Conservation (phyloP, 805 yeast species). For the Wickerhamomyces kurtzmanii region DNA sequence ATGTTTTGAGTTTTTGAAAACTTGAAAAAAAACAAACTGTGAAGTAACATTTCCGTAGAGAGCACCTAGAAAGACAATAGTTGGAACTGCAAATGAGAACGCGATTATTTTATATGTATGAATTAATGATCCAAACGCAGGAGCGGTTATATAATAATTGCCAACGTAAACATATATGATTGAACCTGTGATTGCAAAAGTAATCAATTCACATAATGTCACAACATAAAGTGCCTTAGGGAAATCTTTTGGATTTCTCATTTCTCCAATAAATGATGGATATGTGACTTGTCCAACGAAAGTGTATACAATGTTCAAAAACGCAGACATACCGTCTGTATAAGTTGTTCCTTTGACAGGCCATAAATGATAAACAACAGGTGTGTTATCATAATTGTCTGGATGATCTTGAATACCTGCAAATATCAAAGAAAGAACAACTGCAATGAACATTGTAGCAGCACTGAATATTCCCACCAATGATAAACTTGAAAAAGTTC, state of each 20-base stretch:
- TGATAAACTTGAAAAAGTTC: constrained; percentile 46
- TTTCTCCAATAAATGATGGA: constrained; percentile 52
- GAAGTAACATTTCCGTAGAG: constrained; percentile 46
- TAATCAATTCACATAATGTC: constrained; percentile 36
- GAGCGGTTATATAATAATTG: constrained; percentile 41
- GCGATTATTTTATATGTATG: constrained; percentile 40
- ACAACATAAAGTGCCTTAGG: constrained; percentile 45
- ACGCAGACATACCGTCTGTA: constrained; percentile 44
- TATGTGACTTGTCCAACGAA: constrained; percentile 58
- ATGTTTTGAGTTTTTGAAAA: constrained; percentile 35
- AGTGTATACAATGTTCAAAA: constrained; percentile 49
- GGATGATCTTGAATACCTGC: constrained; percentile 46
- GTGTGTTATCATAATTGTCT: constrained; percentile 23
- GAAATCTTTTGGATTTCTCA: constrained; percentile 48
- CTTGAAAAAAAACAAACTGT: constrained; percentile 36
- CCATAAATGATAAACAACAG: constrained; percentile 36
- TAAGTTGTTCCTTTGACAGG: constrained; percentile 43
- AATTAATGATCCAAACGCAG: constrained; percentile 45
- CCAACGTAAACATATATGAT: constrained; percentile 52
- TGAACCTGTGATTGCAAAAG: constrained; percentile 46
- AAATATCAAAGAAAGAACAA: constrained; percentile 39
- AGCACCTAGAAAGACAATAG: constrained; percentile 45
- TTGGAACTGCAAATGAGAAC: constrained; percentile 53
- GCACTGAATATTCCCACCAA: constrained; percentile 43
- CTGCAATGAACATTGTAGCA: constrained; percentile 46